A percentile compares a stretch with the other conserved stretches of the same genome.
Evolutionary conservation across 2,329 filamentous ascomycete genomes (phyloP).

Genomic region (Rhynchosporium graminicola): DNA sequence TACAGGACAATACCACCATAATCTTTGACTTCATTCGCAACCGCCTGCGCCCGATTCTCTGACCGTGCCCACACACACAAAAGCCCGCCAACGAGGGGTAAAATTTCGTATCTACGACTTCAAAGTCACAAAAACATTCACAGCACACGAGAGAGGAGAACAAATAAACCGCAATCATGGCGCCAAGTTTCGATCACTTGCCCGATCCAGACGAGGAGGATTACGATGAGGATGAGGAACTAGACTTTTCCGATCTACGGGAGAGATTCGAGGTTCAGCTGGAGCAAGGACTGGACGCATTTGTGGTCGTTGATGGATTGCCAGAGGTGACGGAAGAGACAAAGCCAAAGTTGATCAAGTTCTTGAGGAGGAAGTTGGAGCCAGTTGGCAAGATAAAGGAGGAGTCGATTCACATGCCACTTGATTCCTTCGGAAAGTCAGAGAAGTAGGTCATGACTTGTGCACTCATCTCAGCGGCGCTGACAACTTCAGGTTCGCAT

Average conservation of each 20-base stretch:
- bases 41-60: neutral
- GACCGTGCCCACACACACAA: constrained; percentile 5
- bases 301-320: constrained; percentile 93
- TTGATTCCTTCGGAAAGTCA: constrained; percentile 83
- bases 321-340: constrained; percentile 86
- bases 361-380: constrained; percentile 90
- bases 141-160: constrained; percentile 8
- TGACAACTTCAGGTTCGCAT: constrained; percentile 71
- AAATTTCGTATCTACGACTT: constrained; percentile 17
- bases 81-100: constrained; percentile 30
- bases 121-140: constrained; percentile 11
- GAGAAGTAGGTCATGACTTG: constrained; percentile 64
- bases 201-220: constrained; percentile 85
- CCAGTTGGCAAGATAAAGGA: constrained; percentile 81
- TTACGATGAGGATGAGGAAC: constrained; percentile 87
- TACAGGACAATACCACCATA: neutral
- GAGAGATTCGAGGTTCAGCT: constrained; percentile 95
- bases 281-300: constrained; percentile 93
- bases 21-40: neutral
- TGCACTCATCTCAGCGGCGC: constrained; percentile 15
- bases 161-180: constrained; percentile 63
- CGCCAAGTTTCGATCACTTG: constrained; percentile 88
- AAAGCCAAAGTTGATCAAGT: constrained; percentile 93
- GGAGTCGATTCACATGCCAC: constrained; percentile 89
- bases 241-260: constrained; percentile 91